A percentile compares a stretch with the other conserved stretches of the same genome.
These are phyloP conservation scores for Peronospora farinosa DNA, from an alignment of 352 stramenopile species.

Conservation along the genomic window DNA sequence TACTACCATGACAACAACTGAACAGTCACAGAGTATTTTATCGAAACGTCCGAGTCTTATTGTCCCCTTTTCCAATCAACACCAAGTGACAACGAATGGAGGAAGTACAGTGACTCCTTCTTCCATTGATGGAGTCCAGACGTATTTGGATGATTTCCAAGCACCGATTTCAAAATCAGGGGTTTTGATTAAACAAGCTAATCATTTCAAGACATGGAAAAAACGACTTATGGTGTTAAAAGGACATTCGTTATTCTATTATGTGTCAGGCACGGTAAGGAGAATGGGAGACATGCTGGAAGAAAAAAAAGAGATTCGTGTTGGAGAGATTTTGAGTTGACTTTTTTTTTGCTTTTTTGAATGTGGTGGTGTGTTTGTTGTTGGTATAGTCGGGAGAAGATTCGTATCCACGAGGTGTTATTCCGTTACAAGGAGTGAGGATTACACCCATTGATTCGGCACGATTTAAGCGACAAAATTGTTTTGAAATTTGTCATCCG, in stretches of 20 bases:
- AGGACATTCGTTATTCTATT: slow-evolving; percentile 84
- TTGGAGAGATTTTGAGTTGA: background rate
- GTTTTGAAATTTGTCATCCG: slow-evolving; percentile 81
- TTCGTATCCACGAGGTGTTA: slow-evolving; percentile 75
- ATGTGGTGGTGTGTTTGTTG: slow-evolving; percentile 6
- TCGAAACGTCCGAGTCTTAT: slow-evolving; percentile 74
- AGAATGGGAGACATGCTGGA: background rate
- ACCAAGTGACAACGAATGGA: slow-evolving; percentile 4
- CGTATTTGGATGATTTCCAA: slow-evolving; percentile 74
- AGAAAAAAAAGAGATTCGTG: too few species aligned
- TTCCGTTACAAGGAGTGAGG: slow-evolving; percentile 67
- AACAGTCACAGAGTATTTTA: slow-evolving; percentile 46
- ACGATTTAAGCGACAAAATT: slow-evolving; percentile 82
- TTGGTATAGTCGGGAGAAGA: slow-evolving; percentile 67
- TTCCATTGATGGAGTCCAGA: slow-evolving; percentile 25
- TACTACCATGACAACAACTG: too few species aligned
- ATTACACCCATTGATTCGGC: slow-evolving; percentile 71
- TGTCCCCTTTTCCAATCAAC: slow-evolving; percentile 48
- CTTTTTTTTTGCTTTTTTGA: slow-evolving; percentile 10
- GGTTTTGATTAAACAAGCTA: slow-evolving; percentile 83
- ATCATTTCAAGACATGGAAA: slow-evolving; percentile 88
- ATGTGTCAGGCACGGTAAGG: slow-evolving; percentile 77
- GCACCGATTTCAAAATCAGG: slow-evolving; percentile 76
- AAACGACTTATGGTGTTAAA: slow-evolving; percentile 86
- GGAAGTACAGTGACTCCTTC: background rate